phyloP scores from a whole-genome alignment of 225 moss, liverwort and hornwort genomes.

The Polytrichum commune region DNA sequence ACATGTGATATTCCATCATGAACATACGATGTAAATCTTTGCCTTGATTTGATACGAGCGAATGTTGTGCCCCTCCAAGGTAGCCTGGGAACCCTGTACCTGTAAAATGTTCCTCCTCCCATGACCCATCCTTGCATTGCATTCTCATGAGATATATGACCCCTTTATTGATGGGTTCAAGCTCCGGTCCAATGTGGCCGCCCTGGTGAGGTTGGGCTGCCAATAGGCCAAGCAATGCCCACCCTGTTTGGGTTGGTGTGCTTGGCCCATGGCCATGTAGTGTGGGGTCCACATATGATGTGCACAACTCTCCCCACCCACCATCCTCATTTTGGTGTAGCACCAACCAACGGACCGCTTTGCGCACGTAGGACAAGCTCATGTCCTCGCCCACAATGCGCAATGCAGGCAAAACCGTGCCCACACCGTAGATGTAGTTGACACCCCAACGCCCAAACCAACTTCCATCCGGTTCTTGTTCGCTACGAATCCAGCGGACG shows the following conservation, averaged over 20 bases:
- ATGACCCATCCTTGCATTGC: background rate
- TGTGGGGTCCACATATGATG: background rate
- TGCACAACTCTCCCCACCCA: slow-evolving; percentile 2
- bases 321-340: background rate
- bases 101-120: background rate
- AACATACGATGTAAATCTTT: background rate
- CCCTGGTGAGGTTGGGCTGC: background rate
- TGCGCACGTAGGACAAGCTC: background rate
- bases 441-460: slow-evolving; percentile 2
- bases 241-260: background rate
- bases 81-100: background rate
- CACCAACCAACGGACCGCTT: background rate
- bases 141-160: background rate
- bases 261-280: background rate
- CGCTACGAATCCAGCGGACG: background rate
- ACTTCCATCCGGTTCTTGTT: background rate
- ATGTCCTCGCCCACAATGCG: background rate
- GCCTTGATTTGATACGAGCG: background rate
- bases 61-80: background rate
- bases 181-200: background rate
- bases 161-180: background rate
- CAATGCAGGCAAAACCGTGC: background rate
- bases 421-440: background rate
- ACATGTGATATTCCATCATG: background rate
- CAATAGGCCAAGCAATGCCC: background rate